Percentiles rank a stretch among this genome's conserved stretches.
These are phyloP conservation scores for Xylaria venustula DNA, from an alignment of 495 filamentous ascomycete species.

Conservation along the genomic window DNA sequence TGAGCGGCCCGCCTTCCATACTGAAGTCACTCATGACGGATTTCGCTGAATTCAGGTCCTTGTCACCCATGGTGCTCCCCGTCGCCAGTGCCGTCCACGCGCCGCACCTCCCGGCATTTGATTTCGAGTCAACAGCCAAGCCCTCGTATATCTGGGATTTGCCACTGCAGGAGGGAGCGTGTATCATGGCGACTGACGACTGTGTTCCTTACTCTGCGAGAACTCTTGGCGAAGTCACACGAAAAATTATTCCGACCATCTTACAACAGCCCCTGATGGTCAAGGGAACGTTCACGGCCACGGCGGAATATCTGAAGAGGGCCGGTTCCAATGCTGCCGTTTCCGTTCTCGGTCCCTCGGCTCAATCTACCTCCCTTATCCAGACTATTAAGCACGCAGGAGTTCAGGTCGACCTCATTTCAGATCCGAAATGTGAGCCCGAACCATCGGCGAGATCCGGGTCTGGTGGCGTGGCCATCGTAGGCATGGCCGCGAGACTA, in stretches of 20 bases:
- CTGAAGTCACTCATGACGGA: neutral
- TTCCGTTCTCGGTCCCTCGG: slow-evolving; percentile 10
- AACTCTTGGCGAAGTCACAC: slow-evolving; percentile 13
- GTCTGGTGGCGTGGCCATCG: slow-evolving; percentile 48
- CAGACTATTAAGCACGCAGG: neutral
- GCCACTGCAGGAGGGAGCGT: slow-evolving; percentile 10
- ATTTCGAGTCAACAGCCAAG: slow-evolving; percentile 7
- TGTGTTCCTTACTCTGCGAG: slow-evolving; percentile 7
- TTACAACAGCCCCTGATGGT: slow-evolving; percentile 7
- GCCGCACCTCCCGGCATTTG: slow-evolving; percentile 9
- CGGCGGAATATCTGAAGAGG: slow-evolving; percentile 6
- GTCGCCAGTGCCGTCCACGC: slow-evolving; percentile 16
- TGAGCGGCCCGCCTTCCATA: slow-evolving; percentile 16
- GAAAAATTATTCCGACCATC: slow-evolving; percentile 4
- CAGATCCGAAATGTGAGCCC: neutral
- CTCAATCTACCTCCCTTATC: neutral
- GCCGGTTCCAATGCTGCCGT: neutral
- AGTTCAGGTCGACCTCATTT: neutral
- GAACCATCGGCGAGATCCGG: neutral
- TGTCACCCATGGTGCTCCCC: slow-evolving; percentile 2
- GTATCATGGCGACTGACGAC: slow-evolving; percentile 14
- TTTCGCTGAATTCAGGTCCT: neutral
- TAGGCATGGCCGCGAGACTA: slow-evolving; percentile 62
- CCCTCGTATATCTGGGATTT: slow-evolving; percentile 12
- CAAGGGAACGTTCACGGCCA: slow-evolving; percentile 1